These are phyloP conservation scores for Carnegiea gigantea DNA, from an alignment of 179 eudicot species.

Conservation along the genomic window DNA sequence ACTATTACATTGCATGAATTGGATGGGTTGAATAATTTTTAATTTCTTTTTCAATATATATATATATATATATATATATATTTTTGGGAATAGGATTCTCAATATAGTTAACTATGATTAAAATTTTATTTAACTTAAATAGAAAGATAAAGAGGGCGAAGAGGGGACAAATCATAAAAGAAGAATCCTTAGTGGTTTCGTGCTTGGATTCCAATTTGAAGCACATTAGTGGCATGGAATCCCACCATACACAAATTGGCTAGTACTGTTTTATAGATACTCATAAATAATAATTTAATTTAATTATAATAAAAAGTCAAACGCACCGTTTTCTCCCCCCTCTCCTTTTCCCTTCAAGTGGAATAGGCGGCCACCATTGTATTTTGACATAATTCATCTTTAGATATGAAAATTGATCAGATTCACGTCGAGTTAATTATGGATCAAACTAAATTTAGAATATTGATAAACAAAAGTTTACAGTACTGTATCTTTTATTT, in stretches of 20 bases:
- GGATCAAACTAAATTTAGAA: not conserved
- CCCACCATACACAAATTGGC: conserved; percentile 10
- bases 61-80: no score
- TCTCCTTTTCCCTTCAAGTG: not conserved
- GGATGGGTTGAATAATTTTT: not conserved
- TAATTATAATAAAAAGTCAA: not conserved
- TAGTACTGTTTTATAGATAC: not conserved
- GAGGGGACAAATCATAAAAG: conserved; percentile 6
- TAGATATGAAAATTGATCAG: not conserved
- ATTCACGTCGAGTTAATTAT: not conserved
- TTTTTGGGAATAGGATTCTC: not conserved
- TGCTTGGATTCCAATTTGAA: conserved; percentile 8
- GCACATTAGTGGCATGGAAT: conserved; percentile 7
- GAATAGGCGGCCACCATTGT: not conserved
- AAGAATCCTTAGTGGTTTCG: conserved; percentile 8
- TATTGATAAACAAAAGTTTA: not conserved
- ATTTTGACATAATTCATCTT: not conserved
- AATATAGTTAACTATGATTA: not conserved
- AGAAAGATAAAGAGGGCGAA: not conserved
- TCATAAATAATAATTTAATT: not conserved
- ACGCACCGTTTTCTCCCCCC: not conserved
- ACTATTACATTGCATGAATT: not conserved
- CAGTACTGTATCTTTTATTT: no score
- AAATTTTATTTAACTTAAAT: not conserved
- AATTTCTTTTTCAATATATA: no score